Evolutionary conservation across 352 stramenopile species (phyloP).

Genomic region (Phytophthora meadii): DNA sequence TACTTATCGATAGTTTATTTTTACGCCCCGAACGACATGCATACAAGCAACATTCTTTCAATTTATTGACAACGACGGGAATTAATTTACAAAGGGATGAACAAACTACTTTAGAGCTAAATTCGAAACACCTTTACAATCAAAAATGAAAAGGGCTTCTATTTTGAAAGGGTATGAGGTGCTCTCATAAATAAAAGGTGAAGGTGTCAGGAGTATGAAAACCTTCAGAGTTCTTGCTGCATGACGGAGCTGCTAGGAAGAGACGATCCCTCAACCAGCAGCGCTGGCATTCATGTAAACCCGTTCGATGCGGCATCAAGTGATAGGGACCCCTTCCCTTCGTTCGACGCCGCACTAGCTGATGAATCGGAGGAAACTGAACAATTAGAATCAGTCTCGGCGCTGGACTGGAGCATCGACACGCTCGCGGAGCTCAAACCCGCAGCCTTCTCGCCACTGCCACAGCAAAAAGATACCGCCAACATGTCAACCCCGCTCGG

Average conservation of each 20-base stretch:
- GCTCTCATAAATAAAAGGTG: too few relatives aligned
- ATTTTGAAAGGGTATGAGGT: too few relatives aligned
- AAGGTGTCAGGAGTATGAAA: too few relatives aligned
- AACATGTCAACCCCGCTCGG: neutral
- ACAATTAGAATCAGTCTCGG: conserved; percentile 13
- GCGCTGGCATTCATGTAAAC: conserved; percentile 18
- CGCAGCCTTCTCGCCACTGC: conserved; percentile 55
- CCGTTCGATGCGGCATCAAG: conserved; percentile 56
- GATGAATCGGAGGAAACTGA: conserved; percentile 5
- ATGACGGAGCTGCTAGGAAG: conserved; percentile 11
- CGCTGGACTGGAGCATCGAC: conserved; percentile 74
- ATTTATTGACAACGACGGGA: too few relatives aligned
- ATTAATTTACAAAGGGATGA: too few relatives aligned
- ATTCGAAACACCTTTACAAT: too few relatives aligned
- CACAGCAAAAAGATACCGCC: conserved; percentile 40
- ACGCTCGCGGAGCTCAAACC: conserved; percentile 67
- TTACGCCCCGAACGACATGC: too few relatives aligned
- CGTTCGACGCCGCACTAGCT: conserved; percentile 52
- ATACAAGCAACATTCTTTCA: too few relatives aligned
- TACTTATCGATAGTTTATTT: too few relatives aligned
- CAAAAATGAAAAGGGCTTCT: too few relatives aligned
- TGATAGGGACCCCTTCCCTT: conserved; percentile 56
- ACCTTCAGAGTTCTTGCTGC: neutral
- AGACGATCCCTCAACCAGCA: conserved; percentile 3
- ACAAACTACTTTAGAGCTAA: too few relatives aligned